Evolutionary conservation across 306 rosid species (phyloP).

Genomic region (Canavalia ensiformis): DNA sequence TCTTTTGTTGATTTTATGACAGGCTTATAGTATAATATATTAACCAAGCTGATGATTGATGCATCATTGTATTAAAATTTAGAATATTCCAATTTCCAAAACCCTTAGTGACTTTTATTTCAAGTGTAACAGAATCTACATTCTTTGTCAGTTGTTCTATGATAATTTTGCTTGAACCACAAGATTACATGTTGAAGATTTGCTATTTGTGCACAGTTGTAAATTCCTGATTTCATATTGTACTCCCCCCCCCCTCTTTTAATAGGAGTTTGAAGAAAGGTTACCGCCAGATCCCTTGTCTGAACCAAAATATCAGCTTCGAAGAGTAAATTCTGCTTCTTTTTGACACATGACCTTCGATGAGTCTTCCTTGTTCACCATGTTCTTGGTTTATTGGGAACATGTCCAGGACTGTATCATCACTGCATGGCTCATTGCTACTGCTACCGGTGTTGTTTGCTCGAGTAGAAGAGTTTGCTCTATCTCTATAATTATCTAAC

Average conservation of each 20-base stretch:
- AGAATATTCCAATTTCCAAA: neutral
- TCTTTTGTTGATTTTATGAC: conserved; percentile 3
- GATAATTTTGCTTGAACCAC: conserved; percentile 18
- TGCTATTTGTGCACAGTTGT: conserved; percentile 2
- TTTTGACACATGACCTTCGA: conserved; percentile 53
- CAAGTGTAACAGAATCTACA: conserved; percentile 1
- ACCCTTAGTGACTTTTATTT: neutral
- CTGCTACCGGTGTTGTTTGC: conserved; percentile 32
- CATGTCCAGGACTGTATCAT: conserved; percentile 9
- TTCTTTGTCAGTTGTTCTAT: conserved; percentile 6
- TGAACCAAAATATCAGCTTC: conserved; percentile 66
- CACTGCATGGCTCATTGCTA: conserved; percentile 9
- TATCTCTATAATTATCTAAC: conserved; percentile 50
- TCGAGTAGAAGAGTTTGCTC: conserved; percentile 31
- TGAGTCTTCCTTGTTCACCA: neutral
- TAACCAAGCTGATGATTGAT: conserved; percentile 19
- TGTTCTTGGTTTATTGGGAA: conserved; percentile 12
- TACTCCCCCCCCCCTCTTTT: neutral
- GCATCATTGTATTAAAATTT: neutral
- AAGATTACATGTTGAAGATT: neutral
- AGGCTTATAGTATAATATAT: neutral
- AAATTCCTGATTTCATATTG: conserved; percentile 7
- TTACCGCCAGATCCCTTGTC: conserved; percentile 38
- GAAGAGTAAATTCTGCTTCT: conserved; percentile 66
- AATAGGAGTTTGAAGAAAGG: conserved; percentile 63